Base-by-base conservation (phyloP, 495 filamentous ascomycete genomes). In the Penicillium crystallinum region DNA sequence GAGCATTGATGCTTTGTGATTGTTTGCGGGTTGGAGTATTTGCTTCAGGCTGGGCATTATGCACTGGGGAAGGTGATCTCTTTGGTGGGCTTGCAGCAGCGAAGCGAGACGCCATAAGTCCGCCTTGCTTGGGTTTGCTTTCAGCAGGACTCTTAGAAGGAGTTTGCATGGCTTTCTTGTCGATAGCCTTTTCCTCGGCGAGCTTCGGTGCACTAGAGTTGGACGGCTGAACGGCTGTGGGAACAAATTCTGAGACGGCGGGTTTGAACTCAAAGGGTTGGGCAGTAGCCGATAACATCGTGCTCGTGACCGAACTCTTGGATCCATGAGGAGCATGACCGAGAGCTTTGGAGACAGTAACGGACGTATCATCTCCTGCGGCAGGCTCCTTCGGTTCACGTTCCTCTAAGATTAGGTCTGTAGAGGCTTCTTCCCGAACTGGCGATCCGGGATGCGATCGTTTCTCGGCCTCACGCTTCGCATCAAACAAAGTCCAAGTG, bases 211-310 rank as follows among this genome's bases (percentile, higher is more conserved):
- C 55, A 25, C 65, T 66, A 56, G 72, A 71, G 35, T 62, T 68
- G 25, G 71, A 68, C 35, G 70, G 61, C 45, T 80, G 67, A 31
- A 74, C 69, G 8, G 65, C 58, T 25, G 70, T 56, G 15, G 78
- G 70, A 7, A 76, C 73, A 27, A 80, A 69, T n/a, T 72, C 64
- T 25, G 67, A 61, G 46, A 76, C 59, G 72, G 72, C 58, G 49
- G 78, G 59, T 69, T 79, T 70, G 77, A 86, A 75, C 69, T 78
- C 77, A 59, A 90, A 91, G 4, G 84, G 74, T 61, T 78, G 81
- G 2, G 87, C 86, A 1, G 80, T 76, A 27, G 87, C 81, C 31
- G 86, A 89, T 21, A 91, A 74, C 12, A 57, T 49, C 7, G 62
- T 54, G 36, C 47, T 64, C 46, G 67, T 72, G 22, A 43, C 14